Evolutionary conservation across 1,139 yeast genomes (phyloP).

Genomic region (Lodderomyces theae): DNA sequence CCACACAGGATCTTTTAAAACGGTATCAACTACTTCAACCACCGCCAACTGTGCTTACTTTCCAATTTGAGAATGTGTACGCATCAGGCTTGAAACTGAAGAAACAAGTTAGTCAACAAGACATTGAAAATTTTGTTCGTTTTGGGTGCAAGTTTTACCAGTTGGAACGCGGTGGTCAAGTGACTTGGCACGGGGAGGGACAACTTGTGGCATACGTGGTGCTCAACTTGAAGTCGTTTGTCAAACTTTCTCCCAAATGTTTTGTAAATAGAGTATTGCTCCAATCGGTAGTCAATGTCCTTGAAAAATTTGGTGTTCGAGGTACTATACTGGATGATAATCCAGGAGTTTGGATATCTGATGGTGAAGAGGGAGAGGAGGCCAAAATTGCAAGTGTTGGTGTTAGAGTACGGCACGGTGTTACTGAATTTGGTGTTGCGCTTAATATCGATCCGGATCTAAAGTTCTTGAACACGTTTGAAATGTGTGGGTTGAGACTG

Average conservation of each 20-base stretch:
- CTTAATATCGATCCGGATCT: constrained; percentile 76
- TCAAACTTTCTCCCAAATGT: constrained; percentile 64
- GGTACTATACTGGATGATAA: constrained; percentile 51
- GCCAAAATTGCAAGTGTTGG: constrained; percentile 88
- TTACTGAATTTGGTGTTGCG: constrained; percentile 89
- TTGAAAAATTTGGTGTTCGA: constrained; percentile 45
- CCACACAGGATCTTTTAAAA: constrained; percentile 10
- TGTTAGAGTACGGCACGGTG: constrained; percentile 75
- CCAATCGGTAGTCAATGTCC: constrained; percentile 54
- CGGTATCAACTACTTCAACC: constrained; percentile 55
- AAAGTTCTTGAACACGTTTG: constrained; percentile 63
- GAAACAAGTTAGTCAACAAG: constrained; percentile 31
- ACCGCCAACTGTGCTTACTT: constrained; percentile 64
- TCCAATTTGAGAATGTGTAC: constrained; percentile 79
- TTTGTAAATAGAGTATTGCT: constrained; percentile 71
- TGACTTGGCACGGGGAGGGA: constrained; percentile 96
- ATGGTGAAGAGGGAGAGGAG: constrained; percentile 16
- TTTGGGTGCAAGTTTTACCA: constrained; percentile 56
- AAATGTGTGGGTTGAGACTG: constrained; percentile 83
- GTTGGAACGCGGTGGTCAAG: constrained; percentile 92
- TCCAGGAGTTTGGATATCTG: constrained; percentile 81
- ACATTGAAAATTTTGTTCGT: constrained; percentile 38
- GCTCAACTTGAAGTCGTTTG: constrained; percentile 65
- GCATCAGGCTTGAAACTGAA: constrained; percentile 87
- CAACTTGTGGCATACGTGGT: constrained; percentile 86